Base-by-base conservation (phyloP, 2,329 filamentous ascomycete genomes). In the Xylaria sp. region DNA sequence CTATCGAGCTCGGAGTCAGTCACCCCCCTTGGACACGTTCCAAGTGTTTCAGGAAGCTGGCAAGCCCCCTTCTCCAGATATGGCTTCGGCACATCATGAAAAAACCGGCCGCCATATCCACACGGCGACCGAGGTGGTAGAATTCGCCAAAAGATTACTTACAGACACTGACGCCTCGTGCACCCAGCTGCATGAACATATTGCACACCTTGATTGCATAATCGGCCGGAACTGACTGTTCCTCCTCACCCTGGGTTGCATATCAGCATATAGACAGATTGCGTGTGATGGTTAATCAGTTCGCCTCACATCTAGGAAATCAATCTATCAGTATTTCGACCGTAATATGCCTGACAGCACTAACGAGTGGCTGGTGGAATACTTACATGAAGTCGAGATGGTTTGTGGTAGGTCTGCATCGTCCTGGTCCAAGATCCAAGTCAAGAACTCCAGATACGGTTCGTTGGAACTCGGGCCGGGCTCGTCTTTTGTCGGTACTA, bases 401-500 rank as follows among this genome's bases (percentile, higher is more conserved):
- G 89, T 86, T 56, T 89, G 85, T 0, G 90, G 90, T 1, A 92
- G 80, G 20, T 80, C 76, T 2, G 80, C 73, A 55, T 84, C 84
- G 0, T 80, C 79, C 1, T 90, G 84, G 13, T 79, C 81, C 4
- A 90, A 81, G 73, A 91, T 78, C 76, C 88, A 88, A 68, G 88
- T 84, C 37, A 92, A 81, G 83, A 88, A 92, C 28, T 83, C 84
- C 2, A 91, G 82, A 78, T 91, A 92, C 0, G 90, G 90, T 80
- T 93, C 91, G 77, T 92, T 93, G 72, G 88, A 89, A 7, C 15
- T 46, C 1, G 76, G 78, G 1, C 73, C 77, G 1, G 90, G 82
- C 54, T 88, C 79, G 25, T 84, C 80, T 15, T 84, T 81, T 0
- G 85, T 83, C 13, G 89, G 85, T 10, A 83, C 79, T 0, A 91